Conservation (phyloP, 1,139 yeast genomes). For the Protomyces macrosporus region DNA sequence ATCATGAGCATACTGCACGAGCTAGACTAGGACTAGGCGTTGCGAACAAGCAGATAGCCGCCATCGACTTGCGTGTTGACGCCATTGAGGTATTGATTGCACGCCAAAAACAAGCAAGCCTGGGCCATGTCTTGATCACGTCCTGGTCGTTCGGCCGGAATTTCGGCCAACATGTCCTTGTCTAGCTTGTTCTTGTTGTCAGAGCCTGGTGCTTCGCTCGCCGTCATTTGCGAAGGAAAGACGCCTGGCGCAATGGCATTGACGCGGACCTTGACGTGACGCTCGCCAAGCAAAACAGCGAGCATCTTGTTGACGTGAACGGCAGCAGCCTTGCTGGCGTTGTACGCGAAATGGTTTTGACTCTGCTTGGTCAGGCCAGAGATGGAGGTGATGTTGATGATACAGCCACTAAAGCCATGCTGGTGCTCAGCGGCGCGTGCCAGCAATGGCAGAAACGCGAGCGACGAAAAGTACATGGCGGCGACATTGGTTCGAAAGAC, state of each 20-base stretch:
- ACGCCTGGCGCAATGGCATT: constrained; percentile 32
- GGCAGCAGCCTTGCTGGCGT: constrained; percentile 32
- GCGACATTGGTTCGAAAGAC: constrained; percentile 28
- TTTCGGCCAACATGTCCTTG: constrained; percentile 15
- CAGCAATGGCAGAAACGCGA: constrained; percentile 22
- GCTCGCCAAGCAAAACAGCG: constrained; percentile 30
- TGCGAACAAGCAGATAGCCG: constrained; percentile 28
- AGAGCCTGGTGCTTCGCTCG: constrained; percentile 16
- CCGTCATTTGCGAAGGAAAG: constrained; percentile 33
- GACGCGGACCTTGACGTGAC: constrained; percentile 35
- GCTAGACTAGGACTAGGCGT: background rate
- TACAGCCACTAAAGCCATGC: constrained; percentile 17
- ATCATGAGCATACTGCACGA: background rate
- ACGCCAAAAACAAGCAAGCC: background rate
- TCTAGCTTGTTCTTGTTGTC: constrained; percentile 22
- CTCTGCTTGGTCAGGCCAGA: constrained; percentile 38
- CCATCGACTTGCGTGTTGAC: constrained; percentile 29
- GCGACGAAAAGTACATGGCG: constrained; percentile 26
- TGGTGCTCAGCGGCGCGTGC: constrained; percentile 16
- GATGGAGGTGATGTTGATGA: constrained; percentile 25
- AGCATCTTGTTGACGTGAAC: constrained; percentile 32
- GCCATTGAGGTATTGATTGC: background rate
- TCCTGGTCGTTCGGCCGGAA: constrained; percentile 32
- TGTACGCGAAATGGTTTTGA: constrained; percentile 50
- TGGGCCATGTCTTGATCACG: constrained; percentile 32